Evolutionary conservation across 148 eudicot species (phyloP), one percentile per base, ranked within the genome.

Genomic region (Dysphania ambrosioides): DNA sequence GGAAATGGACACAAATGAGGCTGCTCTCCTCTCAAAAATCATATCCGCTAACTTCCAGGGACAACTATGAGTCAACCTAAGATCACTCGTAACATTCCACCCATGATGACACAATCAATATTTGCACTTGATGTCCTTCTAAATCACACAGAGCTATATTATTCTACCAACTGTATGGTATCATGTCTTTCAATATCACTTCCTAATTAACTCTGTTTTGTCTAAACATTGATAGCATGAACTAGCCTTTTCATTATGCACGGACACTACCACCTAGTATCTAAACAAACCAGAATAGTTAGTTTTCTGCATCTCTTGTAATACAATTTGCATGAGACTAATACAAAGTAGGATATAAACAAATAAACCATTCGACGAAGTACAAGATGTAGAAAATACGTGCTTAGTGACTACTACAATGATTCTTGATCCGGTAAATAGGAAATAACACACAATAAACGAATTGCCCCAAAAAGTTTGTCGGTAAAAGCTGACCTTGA

Each of bases 401-500:
- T 44, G 72, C 21, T n/a, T 27, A 41, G 21, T n/a, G 44, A 57
- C 32, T 9, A 12, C 30, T 12, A 36, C 16, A 63, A 34, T 12
- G 4, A 34, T 31, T 31, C 36, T 73, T 51, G 61, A 57, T 56
- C 57, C 70, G 0, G 40, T 9, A 44, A 66, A 72, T 77, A 53
- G 61, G 26, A 11, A 71, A 53, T 1, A 27, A 53, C 44, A 49
- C n/a, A 4, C 6, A 59, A 56, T 9, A 66, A 6, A 58, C 13
- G 56, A 13, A 34, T 12, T 2, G 23, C 24, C 7, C 0, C 24
- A 64, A 2, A 1, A 32, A 2, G 6, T 18, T 9, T 66, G 8
- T 42, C 27, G 35, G 64, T 59, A 61, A 70, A 31, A 34, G 72
- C 86, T 73, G 59, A 92, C 99, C 89, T 92, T 92, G 72, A 96